Percentiles rank a stretch among this genome's conserved stretches.
These are phyloP conservation scores for Paraurostyla sp. DNA, from an alignment of 73 alveolate species.

Conservation along the genomic window DNA sequence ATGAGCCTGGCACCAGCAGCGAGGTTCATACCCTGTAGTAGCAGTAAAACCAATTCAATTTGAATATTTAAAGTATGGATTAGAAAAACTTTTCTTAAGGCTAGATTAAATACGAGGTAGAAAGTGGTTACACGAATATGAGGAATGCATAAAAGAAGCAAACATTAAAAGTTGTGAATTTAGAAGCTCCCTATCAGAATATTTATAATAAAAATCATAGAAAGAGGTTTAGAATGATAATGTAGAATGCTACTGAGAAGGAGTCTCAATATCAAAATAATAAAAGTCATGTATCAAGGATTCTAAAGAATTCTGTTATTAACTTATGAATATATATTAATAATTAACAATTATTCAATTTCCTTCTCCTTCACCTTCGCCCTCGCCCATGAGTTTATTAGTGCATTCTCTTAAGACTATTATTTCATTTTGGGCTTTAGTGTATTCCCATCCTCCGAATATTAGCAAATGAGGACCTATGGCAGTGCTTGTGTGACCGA, in stretches of 20 bases:
- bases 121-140: neutral
- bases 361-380: neutral
- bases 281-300: neutral
- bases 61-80: neutral
- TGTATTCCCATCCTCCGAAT: conserved; percentile 98
- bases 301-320: neutral
- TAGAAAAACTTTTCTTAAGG: neutral
- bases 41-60: neutral
- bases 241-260: neutral
- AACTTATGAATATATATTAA: neutral
- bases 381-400: conserved; percentile 46
- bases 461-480: conserved; percentile 98
- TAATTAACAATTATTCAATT: neutral
- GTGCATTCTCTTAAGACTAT: conserved; percentile 89
- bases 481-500: conserved; percentile 98
- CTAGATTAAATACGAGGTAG: neutral
- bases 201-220: conserved; percentile 41
- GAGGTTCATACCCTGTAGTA: neutral
- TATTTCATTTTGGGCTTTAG: conserved; percentile 94
- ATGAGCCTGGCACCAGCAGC: too few species aligned
- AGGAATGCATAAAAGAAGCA: neutral
- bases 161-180: neutral
- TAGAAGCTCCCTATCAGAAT: conserved; percentile 20
- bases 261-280: neutral
- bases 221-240: conserved; percentile 21